Conservation (phyloP, 257 asterid genomes). For the Solanum gandarillasii region DNA sequence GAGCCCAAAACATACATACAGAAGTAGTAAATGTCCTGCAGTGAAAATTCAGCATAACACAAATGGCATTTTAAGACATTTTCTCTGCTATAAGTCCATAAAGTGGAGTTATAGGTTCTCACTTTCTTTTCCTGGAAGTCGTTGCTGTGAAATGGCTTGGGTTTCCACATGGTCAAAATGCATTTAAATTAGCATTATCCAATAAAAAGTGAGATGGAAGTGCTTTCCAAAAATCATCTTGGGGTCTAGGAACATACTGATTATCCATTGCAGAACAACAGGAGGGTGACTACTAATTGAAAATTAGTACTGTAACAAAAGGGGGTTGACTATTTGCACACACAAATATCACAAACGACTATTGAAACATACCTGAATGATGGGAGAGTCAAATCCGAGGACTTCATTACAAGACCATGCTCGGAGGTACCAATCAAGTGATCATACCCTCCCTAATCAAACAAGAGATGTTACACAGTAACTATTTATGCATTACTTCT, state of each 20-base stretch:
- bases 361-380: conserved; percentile 46
- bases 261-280: background rate
- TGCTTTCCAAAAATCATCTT: background rate
- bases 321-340: background rate
- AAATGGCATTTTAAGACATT: background rate
- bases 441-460: conserved; percentile 74
- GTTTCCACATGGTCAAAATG: background rate
- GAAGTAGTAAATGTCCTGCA: background rate
- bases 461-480: background rate
- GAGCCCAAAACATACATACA: background rate
- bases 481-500: background rate
- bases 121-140: background rate
- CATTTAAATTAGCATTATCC: background rate
- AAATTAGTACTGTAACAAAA: background rate
- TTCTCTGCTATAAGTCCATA: background rate
- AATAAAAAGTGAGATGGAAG: background rate
- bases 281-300: background rate
- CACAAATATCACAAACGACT: background rate
- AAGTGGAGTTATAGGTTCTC: background rate
- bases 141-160: background rate
- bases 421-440: conserved; percentile 85
- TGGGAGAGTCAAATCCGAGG: conserved; percentile 69
- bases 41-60: background rate
- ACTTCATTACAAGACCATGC: conserved; percentile 53
- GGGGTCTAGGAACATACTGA: background rate